Base-by-base conservation (phyloP, 2,329 filamentous ascomycete genomes). In the Mycosphaerella sp. region DNA sequence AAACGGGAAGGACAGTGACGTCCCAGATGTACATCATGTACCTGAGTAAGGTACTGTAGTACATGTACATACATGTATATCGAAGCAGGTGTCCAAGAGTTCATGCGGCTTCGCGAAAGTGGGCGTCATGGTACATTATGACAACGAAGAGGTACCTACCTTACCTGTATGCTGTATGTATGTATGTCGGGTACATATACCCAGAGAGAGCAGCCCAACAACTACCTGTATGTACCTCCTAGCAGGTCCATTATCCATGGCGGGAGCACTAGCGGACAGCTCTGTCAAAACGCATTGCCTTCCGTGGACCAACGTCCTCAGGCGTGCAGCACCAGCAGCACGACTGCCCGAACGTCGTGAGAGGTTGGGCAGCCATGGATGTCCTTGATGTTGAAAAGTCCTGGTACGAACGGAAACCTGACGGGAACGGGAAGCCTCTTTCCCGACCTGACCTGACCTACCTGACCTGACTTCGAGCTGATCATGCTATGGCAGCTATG, bases 251-350 rank as follows among this genome's bases (percentile, higher is more conserved):
- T 17, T 17, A 17, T 17, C 14, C 14, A 17, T 51, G 29, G 48
- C 17, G 21, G n/a, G 21, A 32, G 29, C 48, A 36, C 48, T 51
- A 51, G 40, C 40, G 40, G 14, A 44, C 21, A 41, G 48, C 40
- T 51, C 44, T 36, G 48, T 40, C 21, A 34, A 38, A 40, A 14
- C 29, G 48, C 12, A 34, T 23, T 26, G 40, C 48, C 12, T 51
- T 51, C 48, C 48, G 48, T 51, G 48, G 48, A 26, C 48, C 48
- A 51, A 17, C 39, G 32, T 31, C 43, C 39, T 31, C 36, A 38
- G 48, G 41, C 48, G 41, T 51, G 48, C 48, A 51, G 48, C 39
- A 36, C 12, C 14, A 51, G 48, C 48, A 51, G 48, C 48, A 51
- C 34, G 48, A 44, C 48, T 51, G 48, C 41, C 48, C 48, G 48